Evolutionary conservation across 345 rosid species (phyloP), one percentile per base, ranked within the genome.

Genomic region (Durio zibethinus): DNA sequence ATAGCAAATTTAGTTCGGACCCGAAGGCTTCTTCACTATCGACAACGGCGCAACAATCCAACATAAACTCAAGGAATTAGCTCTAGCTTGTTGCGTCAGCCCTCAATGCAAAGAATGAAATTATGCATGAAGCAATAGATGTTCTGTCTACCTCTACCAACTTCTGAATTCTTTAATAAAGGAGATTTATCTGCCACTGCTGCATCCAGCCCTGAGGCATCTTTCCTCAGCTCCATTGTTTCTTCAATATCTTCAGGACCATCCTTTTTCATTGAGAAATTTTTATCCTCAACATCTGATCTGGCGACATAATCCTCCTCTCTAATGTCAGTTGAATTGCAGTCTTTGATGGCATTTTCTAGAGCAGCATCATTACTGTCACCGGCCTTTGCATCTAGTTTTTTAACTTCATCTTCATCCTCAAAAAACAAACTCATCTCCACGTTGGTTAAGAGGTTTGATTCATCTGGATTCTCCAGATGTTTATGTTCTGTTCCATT

Each of bases 401-500:
- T 45, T 76, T 76, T 45, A 68, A 35, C 47, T n/a, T 62, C 71
- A 27, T 63, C 48, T 57, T 77, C 60, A 65, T 5, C 73, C n/a
- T 40, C 81, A 1, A 8, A 70, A 74, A 72, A 63, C 52, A 74
- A 40, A 52, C 42, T 59, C 68, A 59, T 74, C 64, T 76, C 74
- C 43, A 1, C n/a, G 15, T 0, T 36, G 18, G 53, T 64, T 35
- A 71, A 64, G 21, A 53, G 5, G 52, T 53, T 29, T 64, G 74
- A 73, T 54, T 76, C 77, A 40, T 42, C 76, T 15, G 25, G 36
- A 70, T 23, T 42, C 62, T 70, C 78, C 31, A 52, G 11, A 23
- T 9, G 27, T 64, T 80, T 76, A 4, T 47, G 33, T 63, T 64
- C 83, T 80, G 76, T 63, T 15, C 53, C 33, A 61, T 53, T 57